Conservation (phyloP, 495 filamentous ascomycete species). For the Trichoderma reesei region DNA sequence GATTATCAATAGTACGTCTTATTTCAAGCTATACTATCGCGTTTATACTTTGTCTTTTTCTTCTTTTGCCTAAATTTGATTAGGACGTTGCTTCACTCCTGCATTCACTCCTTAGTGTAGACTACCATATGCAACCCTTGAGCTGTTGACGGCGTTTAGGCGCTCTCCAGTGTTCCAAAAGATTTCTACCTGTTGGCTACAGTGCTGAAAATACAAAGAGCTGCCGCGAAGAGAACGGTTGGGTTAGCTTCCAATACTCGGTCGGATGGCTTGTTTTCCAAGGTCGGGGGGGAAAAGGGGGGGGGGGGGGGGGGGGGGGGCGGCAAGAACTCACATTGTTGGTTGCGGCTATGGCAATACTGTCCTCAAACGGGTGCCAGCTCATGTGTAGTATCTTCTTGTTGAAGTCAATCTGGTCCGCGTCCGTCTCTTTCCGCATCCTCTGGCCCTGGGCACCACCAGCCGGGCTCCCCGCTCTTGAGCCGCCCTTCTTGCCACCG, state of each 20-base stretch:
- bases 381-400: slow-evolving; percentile 99
- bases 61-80: not conserved
- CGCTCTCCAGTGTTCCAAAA: not conserved
- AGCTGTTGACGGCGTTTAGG: not conserved
- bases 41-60: not conserved
- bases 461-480: slow-evolving; percentile 82
- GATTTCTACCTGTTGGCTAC: slow-evolving; percentile 30
- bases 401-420: slow-evolving; percentile 99
- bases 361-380: slow-evolving; percentile 99
- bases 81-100: not conserved
- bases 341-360: slow-evolving; percentile 97
- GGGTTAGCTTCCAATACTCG: slow-evolving; percentile 12
- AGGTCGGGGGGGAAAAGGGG: not conserved
- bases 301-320: not conserved
- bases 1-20: slow-evolving; percentile 1
- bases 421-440: slow-evolving; percentile 98
- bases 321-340: slow-evolving; percentile 75
- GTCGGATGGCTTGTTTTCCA: not conserved
- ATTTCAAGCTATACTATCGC: not conserved
- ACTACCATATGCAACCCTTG: slow-evolving; percentile 1
- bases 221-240: slow-evolving; percentile 35
- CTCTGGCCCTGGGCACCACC: slow-evolving; percentile 73
- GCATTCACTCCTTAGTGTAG: not conserved
- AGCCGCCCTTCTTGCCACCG: slow-evolving; percentile 72
- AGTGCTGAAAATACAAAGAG: slow-evolving; percentile 98